Percentiles rank a stretch among this genome's conserved stretches.
Evolutionary conservation across 2,329 filamentous ascomycete genomes (phyloP).

Genomic region (Phyllosticta citriasiana): DNA sequence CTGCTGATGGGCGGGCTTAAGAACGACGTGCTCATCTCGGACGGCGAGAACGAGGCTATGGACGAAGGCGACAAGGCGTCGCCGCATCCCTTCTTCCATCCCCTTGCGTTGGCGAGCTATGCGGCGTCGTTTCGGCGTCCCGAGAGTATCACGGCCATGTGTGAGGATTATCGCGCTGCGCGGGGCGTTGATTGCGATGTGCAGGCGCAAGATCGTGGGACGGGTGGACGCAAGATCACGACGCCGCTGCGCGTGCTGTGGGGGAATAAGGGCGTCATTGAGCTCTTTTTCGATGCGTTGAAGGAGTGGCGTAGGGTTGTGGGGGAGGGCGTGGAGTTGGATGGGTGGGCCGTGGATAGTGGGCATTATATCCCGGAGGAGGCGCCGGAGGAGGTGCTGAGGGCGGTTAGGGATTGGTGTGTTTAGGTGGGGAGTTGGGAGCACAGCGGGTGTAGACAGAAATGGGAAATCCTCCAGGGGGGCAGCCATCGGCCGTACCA

Average conservation of each 20-base stretch:
- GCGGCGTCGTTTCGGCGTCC: slow-evolving; percentile 32
- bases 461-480: too few species aligned
- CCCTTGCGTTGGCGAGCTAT: slow-evolving; percentile 31
- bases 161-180: slow-evolving; percentile 47
- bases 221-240: slow-evolving; percentile 33
- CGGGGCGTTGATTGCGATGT: slow-evolving; percentile 44
- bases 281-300: slow-evolving; percentile 39
- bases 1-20: slow-evolving; percentile 28
- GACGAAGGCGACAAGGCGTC: slow-evolving; percentile 11
- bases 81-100: neutral
- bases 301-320: slow-evolving; percentile 42
- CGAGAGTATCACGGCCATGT: slow-evolving; percentile 38
- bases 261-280: slow-evolving; percentile 33
- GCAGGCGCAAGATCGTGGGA: slow-evolving; percentile 34
- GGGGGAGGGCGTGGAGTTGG: slow-evolving; percentile 17
- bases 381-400: slow-evolving; percentile 35
- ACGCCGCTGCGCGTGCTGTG: slow-evolving; percentile 43
- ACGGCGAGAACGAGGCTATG: neutral
- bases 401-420: slow-evolving; percentile 11
- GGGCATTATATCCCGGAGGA: slow-evolving; percentile 46
- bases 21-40: neutral
- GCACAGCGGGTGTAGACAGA: too few species aligned
- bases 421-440: neutral
- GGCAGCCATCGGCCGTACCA: too few species aligned
- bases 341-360: slow-evolving; percentile 27